Evolutionary conservation across 139 green algal species (phyloP).

Genomic region (Micractinium conductrix): DNA sequence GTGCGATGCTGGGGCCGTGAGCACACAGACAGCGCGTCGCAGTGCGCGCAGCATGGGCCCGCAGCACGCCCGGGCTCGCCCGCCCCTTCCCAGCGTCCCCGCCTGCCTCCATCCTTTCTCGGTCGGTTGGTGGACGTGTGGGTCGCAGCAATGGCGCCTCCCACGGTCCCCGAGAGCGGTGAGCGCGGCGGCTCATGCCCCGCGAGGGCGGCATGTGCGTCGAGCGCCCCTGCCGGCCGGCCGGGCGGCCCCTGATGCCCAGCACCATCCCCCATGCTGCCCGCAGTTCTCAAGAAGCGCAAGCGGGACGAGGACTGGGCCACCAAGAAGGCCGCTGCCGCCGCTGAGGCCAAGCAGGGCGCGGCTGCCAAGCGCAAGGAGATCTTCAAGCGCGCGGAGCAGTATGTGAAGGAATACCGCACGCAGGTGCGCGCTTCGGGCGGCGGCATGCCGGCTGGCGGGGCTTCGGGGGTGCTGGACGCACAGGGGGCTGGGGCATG

Average conservation of each 20-base stretch:
- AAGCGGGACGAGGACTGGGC: conserved; percentile 92
- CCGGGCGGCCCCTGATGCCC: not conserved
- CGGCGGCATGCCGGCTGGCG: not conserved
- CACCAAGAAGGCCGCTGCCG: conserved; percentile 72
- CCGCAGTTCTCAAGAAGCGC: conserved; percentile 91
- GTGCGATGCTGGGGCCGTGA: too few relatives aligned
- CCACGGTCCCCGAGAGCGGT: conserved; percentile 22
- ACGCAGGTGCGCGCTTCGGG: conserved; percentile 66
- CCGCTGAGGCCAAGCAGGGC: conserved; percentile 70
- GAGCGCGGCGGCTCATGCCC: not conserved
- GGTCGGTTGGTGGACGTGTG: too few relatives aligned
- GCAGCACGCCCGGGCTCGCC: too few relatives aligned
- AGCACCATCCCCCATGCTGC: not conserved
- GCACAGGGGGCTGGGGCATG: too few relatives aligned
- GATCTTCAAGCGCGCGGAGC: conserved; percentile 97
- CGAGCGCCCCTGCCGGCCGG: not conserved
- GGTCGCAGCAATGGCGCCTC: conserved; percentile 30
- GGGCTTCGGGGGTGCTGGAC: not conserved
- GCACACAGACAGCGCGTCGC: too few relatives aligned
- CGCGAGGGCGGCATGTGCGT: not conserved
- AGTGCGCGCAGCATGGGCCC: too few relatives aligned
- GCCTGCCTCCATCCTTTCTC: too few relatives aligned
- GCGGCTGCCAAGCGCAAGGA: conserved; percentile 68
- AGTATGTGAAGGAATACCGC: conserved; percentile 98
- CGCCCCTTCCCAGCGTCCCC: too few relatives aligned